A percentile compares a stretch with the other conserved stretches of the same genome.
These are phyloP conservation scores for Russula abietina DNA, from an alignment of 768 basidiomycete genomes.

Conservation along the genomic window DNA sequence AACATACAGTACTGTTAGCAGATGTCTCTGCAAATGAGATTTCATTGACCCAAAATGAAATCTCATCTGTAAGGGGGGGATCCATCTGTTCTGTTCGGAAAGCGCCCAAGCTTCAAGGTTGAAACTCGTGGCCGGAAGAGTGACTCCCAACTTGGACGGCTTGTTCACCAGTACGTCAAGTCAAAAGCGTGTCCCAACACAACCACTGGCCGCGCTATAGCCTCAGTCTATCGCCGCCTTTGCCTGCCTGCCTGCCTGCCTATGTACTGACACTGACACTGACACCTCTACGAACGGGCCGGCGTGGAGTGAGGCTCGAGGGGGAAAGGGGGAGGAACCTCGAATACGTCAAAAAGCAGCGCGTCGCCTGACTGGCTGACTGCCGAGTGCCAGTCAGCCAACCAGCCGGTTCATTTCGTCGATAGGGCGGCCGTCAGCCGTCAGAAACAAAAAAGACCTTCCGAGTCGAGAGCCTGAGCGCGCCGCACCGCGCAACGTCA, in stretches of 20 bases:
- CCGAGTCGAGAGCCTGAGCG: too few relatives aligned
- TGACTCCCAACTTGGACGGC: background rate
- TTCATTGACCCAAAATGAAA: background rate
- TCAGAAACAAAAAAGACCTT: background rate
- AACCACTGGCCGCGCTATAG: too few relatives aligned
- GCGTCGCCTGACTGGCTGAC: background rate
- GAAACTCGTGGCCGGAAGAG: background rate
- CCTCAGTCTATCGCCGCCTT: background rate
- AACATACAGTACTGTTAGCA: slow-evolving; percentile 19
- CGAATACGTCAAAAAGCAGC: background rate
- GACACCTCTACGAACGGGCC: too few relatives aligned
- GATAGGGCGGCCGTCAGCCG: background rate
- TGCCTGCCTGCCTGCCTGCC: background rate
- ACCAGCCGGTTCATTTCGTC: background rate
- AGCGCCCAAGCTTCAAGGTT: background rate
- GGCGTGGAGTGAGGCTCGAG: too few relatives aligned
- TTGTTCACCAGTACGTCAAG: slow-evolving; percentile 14
- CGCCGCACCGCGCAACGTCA: too few relatives aligned
- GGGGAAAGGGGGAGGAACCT: too few relatives aligned
- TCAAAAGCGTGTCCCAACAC: too few relatives aligned
- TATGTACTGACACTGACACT: too few relatives aligned
- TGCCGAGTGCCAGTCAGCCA: background rate
- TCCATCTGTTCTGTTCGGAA: background rate
- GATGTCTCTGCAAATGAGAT: slow-evolving; percentile 23
- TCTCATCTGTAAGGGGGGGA: background rate